A percentile compares a stretch with the other conserved stretches of the same genome.
Conservation (phyloP, 495 filamentous ascomycete species). For the Cercophora sp. region DNA sequence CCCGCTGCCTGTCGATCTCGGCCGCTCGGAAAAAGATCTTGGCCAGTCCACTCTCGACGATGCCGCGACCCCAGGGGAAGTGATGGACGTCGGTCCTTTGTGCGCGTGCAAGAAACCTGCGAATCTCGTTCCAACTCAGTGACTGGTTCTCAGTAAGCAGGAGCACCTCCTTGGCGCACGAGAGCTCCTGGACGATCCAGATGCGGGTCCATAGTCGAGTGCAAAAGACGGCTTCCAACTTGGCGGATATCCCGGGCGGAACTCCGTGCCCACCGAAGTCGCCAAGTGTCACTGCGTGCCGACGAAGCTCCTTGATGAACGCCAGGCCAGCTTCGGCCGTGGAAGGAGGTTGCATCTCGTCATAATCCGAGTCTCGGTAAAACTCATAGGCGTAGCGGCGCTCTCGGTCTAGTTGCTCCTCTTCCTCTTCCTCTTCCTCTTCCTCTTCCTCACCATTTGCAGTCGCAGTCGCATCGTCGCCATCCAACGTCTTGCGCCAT, state of each 20-base stretch:
- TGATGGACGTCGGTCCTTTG: conserved; percentile 14
- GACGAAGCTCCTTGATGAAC: neutral
- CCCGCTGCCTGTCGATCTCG: conserved; percentile 14
- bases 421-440: neutral
- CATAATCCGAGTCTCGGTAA: neutral
- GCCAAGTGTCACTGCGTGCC: neutral
- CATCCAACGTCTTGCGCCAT: neutral
- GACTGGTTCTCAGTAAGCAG: neutral
- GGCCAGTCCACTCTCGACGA: neutral
- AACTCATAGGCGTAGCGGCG: neutral
- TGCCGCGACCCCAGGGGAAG: neutral
- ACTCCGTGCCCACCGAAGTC: neutral
- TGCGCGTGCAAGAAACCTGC: conserved; percentile 4
- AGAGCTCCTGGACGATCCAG: conserved; percentile 18
- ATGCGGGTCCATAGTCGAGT: conserved; percentile 13
- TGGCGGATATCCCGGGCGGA: neutral
- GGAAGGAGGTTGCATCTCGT: neutral
- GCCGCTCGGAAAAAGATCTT: neutral
- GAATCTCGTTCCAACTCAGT: conserved; percentile 11
- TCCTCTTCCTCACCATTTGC: neutral
- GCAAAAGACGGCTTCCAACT: neutral
- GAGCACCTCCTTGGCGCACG: conserved; percentile 7
- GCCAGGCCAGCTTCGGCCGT: neutral
- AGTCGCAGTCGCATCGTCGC: neutral
- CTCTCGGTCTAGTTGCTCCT: neutral